These are phyloP conservation scores for Malus sylvestris DNA, from an alignment of 306 rosid species.

Conservation along the genomic window DNA sequence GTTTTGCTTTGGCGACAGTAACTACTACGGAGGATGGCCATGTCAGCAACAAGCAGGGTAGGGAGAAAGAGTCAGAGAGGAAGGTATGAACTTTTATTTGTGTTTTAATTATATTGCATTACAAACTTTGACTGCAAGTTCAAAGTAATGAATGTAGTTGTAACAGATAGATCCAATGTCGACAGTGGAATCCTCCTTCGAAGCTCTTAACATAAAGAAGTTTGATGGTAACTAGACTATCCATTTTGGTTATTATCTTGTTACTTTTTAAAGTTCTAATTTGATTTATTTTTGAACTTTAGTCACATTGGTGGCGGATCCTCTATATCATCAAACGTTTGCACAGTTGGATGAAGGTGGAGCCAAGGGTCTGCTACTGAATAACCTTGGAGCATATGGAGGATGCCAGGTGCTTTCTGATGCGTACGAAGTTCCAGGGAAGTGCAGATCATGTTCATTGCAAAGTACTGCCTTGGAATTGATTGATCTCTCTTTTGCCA, in stretches of 20 bases:
- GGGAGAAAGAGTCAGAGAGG: constrained; percentile 9
- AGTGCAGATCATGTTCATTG: constrained; percentile 31
- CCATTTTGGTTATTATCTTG: not conserved
- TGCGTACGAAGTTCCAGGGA: constrained; percentile 76
- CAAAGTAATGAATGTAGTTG: constrained; percentile 4
- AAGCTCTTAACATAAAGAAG: constrained; percentile 22
- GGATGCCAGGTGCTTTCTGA: constrained; percentile 84
- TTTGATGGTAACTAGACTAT: constrained; percentile 19
- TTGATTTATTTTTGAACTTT: constrained; percentile 20
- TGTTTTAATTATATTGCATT: not conserved
- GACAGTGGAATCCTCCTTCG: constrained; percentile 26
- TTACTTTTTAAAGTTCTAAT: constrained; percentile 15
- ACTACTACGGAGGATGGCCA: not conserved
- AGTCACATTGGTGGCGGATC: constrained; percentile 87
- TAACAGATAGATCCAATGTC: constrained; percentile 21
- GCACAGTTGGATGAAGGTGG: constrained; percentile 98
- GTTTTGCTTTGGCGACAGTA: not conserved
- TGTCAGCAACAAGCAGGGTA: not conserved
- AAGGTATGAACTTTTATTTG: constrained; percentile 10
- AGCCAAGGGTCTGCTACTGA: constrained; percentile 87
- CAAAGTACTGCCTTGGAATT: not conserved
- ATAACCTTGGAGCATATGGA: constrained; percentile 84
- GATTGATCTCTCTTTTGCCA: constrained; percentile 22
- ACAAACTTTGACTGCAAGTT: not conserved
- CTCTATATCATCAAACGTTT: constrained; percentile 86